Conservation (phyloP, 148 eudicot species). For the Rhododendron simsii region DNA sequence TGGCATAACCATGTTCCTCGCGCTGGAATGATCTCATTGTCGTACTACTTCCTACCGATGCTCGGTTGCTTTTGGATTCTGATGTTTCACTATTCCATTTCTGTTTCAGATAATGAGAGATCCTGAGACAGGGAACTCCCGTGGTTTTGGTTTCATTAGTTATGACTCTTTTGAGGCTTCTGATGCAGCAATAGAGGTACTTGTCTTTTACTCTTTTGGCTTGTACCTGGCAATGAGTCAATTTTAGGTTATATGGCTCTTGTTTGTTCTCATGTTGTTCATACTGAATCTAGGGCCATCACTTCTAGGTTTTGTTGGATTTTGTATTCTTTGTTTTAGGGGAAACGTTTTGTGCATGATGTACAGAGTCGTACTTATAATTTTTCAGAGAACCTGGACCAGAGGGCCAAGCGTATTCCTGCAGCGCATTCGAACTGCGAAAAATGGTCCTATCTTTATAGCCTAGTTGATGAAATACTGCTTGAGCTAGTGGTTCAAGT, state of each 20-base stretch:
- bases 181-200: slow-evolving; percentile 94
- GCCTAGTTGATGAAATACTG: background rate
- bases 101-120: slow-evolving; percentile 90
- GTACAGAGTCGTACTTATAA: background rate
- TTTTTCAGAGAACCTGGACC: background rate
- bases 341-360: too few relatives aligned
- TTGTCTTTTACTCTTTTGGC: background rate
- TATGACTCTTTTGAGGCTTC: slow-evolving; percentile 97
- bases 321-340: background rate
- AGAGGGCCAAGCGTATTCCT: background rate
- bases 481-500: background rate
- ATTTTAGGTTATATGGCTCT: background rate
- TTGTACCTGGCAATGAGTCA: background rate
- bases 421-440: background rate
- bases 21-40: background rate
- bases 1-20: background rate
- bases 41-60: background rate
- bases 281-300: background rate
- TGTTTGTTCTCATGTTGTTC: background rate
- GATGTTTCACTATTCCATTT: background rate
- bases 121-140: slow-evolving; percentile 94
- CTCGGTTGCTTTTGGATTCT: slow-evolving; percentile 14
- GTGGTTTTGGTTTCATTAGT: slow-evolving; percentile 96
- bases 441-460: background rate
- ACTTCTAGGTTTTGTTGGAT: background rate